Conservation (phyloP, 1,139 yeast species). For the Geotrichum reessii region DNA sequence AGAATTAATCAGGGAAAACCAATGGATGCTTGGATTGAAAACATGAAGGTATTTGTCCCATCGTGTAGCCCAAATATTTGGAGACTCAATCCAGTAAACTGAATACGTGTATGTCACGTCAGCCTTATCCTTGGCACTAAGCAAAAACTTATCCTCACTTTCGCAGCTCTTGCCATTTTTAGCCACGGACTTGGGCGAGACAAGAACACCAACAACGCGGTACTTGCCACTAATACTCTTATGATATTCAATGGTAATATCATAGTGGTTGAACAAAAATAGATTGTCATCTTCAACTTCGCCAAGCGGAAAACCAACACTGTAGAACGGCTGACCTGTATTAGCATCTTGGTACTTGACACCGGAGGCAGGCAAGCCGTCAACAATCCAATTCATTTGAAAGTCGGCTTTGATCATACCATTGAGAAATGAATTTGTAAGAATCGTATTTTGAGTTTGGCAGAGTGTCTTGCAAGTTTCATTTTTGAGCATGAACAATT, state of each 20-base stretch:
- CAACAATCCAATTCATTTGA: conserved; percentile 5
- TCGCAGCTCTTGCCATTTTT: conserved; percentile 29
- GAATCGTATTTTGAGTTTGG: background rate
- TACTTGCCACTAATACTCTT: conserved; percentile 56
- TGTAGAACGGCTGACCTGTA: conserved; percentile 45
- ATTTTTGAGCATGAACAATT: conserved; percentile 3
- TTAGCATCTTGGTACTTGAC: conserved; percentile 39
- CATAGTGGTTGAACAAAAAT: conserved; percentile 74
- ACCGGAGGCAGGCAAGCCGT: conserved; percentile 2
- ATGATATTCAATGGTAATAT: conserved; percentile 76
- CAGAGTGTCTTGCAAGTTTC: background rate
- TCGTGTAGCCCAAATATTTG: conserved; percentile 94
- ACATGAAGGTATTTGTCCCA: conserved; percentile 96
- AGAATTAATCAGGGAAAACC: conserved; percentile 88
- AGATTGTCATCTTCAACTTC: conserved; percentile 28
- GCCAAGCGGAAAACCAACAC: conserved; percentile 80
- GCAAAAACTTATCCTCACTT: conserved; percentile 26
- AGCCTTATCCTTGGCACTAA: conserved; percentile 36
- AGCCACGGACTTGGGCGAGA: conserved; percentile 58
- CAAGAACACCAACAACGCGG: conserved; percentile 88
- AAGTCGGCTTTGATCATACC: background rate
- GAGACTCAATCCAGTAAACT: conserved; percentile 58
- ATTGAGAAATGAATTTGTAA: background rate
- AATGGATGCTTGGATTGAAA: conserved; percentile 86
- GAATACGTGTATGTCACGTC: conserved; percentile 57